A percentile compares a stretch with the other conserved stretches of the same genome.
phyloP scores from a whole-genome alignment of 345 rosid species.

The Lenwebbia sp. region DNA sequence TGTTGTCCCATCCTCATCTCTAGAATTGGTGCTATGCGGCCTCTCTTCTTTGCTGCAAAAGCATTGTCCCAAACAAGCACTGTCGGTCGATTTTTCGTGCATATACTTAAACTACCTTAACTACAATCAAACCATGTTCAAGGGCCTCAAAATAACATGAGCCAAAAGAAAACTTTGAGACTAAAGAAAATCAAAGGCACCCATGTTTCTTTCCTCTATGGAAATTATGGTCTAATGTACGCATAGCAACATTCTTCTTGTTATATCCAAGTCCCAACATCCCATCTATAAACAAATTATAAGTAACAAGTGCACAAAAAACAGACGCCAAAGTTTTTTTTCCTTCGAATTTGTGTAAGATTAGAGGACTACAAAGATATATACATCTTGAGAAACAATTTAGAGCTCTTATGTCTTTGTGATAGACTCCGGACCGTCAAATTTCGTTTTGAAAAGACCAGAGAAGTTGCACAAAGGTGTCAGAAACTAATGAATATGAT shows the following conservation, averaged over 20 bases:
- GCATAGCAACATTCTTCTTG: background rate
- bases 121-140: background rate
- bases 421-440: background rate
- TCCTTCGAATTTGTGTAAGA: background rate
- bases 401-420: background rate
- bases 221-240: background rate
- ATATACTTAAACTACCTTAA: background rate
- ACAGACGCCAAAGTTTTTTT: background rate
- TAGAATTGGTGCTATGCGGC: background rate
- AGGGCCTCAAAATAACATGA: background rate
- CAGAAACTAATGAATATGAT: background rate
- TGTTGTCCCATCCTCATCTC: conserved; percentile 3
- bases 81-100: background rate
- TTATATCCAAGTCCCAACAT: background rate
- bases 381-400: background rate
- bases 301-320: background rate
- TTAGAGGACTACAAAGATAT: background rate
- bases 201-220: background rate
- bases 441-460: background rate
- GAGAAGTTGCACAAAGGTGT: background rate
- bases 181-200: background rate
- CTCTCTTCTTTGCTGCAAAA: conserved; percentile 17
- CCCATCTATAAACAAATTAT: background rate
- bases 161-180: background rate
- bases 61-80: background rate